These are phyloP conservation scores for Leucocoprinus sp. DNA, from an alignment of 768 basidiomycete species.

Conservation along the genomic window DNA sequence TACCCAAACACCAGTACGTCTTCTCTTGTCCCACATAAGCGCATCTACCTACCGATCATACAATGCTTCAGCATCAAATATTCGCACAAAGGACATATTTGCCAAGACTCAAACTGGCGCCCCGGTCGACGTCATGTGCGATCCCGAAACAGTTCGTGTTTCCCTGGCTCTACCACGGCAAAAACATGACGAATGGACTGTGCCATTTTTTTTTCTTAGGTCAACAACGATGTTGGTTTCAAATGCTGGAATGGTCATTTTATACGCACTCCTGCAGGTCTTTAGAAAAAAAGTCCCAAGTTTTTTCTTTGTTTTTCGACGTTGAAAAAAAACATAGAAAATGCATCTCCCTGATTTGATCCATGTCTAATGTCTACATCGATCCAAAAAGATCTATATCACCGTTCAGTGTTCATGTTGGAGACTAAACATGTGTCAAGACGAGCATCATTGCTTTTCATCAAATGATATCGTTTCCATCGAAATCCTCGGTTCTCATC, in stretches of 20 bases:
- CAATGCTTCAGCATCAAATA: constrained; percentile 31
- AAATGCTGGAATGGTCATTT: constrained; percentile 41
- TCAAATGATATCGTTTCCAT: too few species aligned
- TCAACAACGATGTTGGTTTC: constrained; percentile 41
- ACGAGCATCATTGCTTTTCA: too few species aligned
- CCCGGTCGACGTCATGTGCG: constrained; percentile 45
- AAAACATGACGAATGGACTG: not conserved
- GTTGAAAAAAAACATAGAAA: too few species aligned
- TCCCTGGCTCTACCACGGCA: not conserved
- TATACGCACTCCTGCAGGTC: constrained; percentile 28
- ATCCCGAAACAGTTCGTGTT: constrained; percentile 35
- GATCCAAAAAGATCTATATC: too few species aligned
- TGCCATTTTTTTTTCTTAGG: constrained; percentile 17
- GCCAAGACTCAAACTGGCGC: constrained; percentile 36
- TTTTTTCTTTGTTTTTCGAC: too few species aligned
- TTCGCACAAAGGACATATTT: constrained; percentile 40
- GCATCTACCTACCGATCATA: not conserved
- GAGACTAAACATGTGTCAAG: too few species aligned
- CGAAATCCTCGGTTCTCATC: too few species aligned
- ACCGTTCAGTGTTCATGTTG: too few species aligned
- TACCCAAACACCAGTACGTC: constrained; percentile 44
- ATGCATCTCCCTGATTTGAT: too few species aligned
- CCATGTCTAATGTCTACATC: too few species aligned
- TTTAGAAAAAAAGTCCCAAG: not conserved
- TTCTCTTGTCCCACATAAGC: not conserved